phyloP scores from a whole-genome alignment of 2,329 filamentous ascomycete species.

The Camillea tinctor region DNA sequence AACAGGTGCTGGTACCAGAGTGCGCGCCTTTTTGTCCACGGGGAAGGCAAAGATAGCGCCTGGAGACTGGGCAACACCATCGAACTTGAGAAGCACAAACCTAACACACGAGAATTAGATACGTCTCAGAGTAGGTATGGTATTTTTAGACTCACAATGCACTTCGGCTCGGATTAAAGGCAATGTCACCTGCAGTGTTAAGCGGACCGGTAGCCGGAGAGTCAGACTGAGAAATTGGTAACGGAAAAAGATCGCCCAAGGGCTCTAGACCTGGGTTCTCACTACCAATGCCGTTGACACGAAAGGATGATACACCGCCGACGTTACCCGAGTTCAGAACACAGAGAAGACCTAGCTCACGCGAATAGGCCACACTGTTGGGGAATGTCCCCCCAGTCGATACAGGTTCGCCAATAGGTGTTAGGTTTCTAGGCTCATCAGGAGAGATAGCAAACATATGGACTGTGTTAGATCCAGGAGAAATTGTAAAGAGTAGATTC shows the following conservation, averaged over 20 bases:
- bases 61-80: not conserved
- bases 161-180: slow-evolving; percentile 40
- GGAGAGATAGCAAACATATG: slow-evolving; percentile 25
- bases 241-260: slow-evolving; percentile 19
- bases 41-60: not conserved
- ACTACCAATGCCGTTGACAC: slow-evolving; percentile 10
- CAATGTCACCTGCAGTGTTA: slow-evolving; percentile 41
- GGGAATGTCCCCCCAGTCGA: slow-evolving; percentile 28
- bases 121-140: not conserved
- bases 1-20: not conserved
- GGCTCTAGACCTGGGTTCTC: slow-evolving; percentile 2
- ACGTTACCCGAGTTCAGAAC: slow-evolving; percentile 23
- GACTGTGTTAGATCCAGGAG: slow-evolving; percentile 28
- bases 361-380: slow-evolving; percentile 25
- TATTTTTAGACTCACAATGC: slow-evolving; percentile 1
- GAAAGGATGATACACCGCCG: slow-evolving; percentile 24
- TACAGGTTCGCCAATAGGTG: slow-evolving; percentile 19
- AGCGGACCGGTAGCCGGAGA: slow-evolving; percentile 40
- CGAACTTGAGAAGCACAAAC: not conserved
- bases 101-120: not conserved
- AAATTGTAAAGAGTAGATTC: slow-evolving; percentile 35
- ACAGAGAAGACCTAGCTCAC: slow-evolving; percentile 20
- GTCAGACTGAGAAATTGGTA: slow-evolving; percentile 37
- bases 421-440: slow-evolving; percentile 19
- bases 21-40: not conserved